Percentiles rank a stretch among this genome's conserved stretches.
phyloP scores from a whole-genome alignment of 768 basidiomycete genomes.

The Kwoniella sp. region DNA sequence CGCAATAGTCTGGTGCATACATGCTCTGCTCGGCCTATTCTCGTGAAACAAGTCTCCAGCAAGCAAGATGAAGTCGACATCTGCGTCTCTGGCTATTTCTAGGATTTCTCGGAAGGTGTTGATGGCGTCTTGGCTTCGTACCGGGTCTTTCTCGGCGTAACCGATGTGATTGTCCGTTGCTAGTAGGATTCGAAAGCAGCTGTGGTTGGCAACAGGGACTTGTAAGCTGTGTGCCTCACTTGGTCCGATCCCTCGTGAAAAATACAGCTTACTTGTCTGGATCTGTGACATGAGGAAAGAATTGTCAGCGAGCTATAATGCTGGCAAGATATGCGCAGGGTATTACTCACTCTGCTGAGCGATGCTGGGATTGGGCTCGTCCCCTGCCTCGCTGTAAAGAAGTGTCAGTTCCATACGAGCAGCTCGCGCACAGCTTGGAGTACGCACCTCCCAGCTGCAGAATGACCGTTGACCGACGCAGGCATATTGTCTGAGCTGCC shows the following conservation, averaged over 20 bases:
- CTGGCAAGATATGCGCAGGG: neutral
- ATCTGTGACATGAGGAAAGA: constrained; percentile 18
- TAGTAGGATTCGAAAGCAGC: constrained; percentile 68
- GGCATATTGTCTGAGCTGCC: constrained; percentile 15
- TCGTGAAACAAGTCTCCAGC: constrained; percentile 98
- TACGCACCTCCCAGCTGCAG: constrained; percentile 19
- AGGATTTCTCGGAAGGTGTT: constrained; percentile 94
- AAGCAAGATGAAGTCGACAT: constrained; percentile 91
- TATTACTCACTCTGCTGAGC: constrained; percentile 33
- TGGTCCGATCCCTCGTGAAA: no score
- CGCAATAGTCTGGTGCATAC: constrained; percentile 84
- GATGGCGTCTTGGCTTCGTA: constrained; percentile 91
- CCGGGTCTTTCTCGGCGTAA: constrained; percentile 88
- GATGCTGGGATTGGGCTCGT: constrained; percentile 39
- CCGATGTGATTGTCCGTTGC: constrained; percentile 98
- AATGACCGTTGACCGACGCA: constrained; percentile 16
- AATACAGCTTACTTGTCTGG: constrained; percentile 43
- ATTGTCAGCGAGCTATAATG: neutral
- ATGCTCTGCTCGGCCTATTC: constrained; percentile 88
- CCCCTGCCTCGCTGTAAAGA: constrained; percentile 15
- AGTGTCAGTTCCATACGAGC: neutral
- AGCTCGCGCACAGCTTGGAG: neutral
- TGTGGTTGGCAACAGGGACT: constrained; percentile 10
- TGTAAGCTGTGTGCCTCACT: constrained; percentile 16
- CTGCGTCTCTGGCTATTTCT: constrained; percentile 75